Conservation (phyloP, 1,139 yeast genomes). For the Scheffersomyces quercinus region DNA sequence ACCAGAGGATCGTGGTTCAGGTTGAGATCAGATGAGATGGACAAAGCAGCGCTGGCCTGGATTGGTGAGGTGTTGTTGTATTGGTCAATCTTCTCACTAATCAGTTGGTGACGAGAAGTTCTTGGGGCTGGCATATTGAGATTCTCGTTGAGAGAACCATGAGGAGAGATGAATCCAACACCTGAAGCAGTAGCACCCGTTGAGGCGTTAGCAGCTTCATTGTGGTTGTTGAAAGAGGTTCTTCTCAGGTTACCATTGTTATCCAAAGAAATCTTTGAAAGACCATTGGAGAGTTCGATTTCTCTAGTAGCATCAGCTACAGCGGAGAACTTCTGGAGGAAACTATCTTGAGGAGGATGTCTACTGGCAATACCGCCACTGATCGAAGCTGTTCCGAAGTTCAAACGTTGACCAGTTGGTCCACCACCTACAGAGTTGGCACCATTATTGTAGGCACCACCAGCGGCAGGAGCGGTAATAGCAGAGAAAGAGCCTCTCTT, state of each 20-base stretch:
- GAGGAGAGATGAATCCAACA: conserved; percentile 33
- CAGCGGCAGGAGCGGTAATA: conserved; percentile 43
- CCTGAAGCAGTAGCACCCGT: conserved; percentile 21
- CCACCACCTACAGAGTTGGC: conserved; percentile 2
- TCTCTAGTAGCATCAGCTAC: conserved; percentile 82
- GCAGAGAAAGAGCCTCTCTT: conserved; percentile 52
- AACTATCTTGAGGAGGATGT: conserved; percentile 51
- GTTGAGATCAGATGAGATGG: conserved; percentile 31
- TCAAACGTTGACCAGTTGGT: conserved; percentile 19
- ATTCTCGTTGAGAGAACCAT: conserved; percentile 53
- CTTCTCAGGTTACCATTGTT: conserved; percentile 37
- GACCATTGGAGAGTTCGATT: conserved; percentile 50
- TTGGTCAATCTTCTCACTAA: conserved; percentile 64
- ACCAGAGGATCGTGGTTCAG: conserved; percentile 12
- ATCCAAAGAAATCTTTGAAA: conserved; percentile 32
- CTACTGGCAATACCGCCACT: conserved; percentile 57
- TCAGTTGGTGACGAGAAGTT: conserved; percentile 55
- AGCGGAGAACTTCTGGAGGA: conserved; percentile 67
- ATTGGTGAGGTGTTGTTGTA: conserved; percentile 55
- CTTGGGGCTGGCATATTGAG: conserved; percentile 44
- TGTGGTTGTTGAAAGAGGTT: conserved; percentile 45
- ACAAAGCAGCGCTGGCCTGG: conserved; percentile 44
- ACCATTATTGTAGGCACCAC: conserved; percentile 15
- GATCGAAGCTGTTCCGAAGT: conserved; percentile 62
- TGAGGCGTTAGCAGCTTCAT: conserved; percentile 6